Conservation (phyloP, 176 grass and related monocot genomes). For the Triticum dicoccoides region DNA sequence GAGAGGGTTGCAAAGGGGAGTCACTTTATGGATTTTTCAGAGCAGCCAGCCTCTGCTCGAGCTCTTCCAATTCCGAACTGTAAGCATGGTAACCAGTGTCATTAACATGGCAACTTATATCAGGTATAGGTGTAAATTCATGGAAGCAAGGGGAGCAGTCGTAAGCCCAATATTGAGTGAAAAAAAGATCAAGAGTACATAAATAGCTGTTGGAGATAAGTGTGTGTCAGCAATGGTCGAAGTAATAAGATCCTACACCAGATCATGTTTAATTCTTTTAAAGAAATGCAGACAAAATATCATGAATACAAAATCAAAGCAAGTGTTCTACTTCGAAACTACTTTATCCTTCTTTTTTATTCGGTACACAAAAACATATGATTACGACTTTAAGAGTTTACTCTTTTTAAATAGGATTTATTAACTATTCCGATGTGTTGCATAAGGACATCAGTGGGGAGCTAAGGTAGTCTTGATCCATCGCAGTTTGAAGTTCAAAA, state of each 20-base stretch:
- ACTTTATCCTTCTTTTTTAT: neutral
- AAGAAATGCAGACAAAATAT: neutral
- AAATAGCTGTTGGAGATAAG: neutral
- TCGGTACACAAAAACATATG: neutral
- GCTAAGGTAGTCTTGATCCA: conserved; percentile 3
- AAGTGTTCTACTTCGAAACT: neutral
- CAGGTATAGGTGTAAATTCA: conserved; percentile 1
- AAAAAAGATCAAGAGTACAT: neutral
- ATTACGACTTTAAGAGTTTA: neutral
- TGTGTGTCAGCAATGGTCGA: neutral
- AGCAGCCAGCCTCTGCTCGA: conserved; percentile 78
- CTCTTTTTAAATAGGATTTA: neutral
- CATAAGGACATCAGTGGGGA: conserved; percentile 2
- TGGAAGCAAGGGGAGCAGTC: neutral
- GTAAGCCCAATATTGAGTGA: neutral
- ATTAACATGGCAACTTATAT: conserved; percentile 4
- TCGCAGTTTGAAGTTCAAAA: conserved; percentile 15
- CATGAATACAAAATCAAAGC: neutral
- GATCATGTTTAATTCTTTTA: neutral
- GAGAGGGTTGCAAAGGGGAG: neutral
- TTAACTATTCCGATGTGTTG: neutral
- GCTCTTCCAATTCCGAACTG: conserved; percentile 72
- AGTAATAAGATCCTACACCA: conserved; percentile 6
- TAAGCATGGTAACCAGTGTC: conserved; percentile 28
- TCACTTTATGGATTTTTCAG: conserved; percentile 51